A percentile compares a stretch with the other conserved stretches of the same genome.
Conservation (phyloP, 2,329 filamentous ascomycete genomes). For the Stachybotrys chartarum region DNA sequence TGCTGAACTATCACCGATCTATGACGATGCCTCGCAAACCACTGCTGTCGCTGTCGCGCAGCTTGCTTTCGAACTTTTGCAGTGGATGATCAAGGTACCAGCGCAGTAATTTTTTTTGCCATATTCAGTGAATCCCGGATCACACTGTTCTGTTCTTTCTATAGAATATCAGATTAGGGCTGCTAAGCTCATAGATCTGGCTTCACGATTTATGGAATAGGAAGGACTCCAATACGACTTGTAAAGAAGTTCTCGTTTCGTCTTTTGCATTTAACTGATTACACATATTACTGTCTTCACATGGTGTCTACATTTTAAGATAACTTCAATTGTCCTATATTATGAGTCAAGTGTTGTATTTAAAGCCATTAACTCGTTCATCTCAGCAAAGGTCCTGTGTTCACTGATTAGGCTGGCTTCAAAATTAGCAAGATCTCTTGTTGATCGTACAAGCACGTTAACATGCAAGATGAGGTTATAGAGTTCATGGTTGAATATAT, state of each 20-base stretch:
- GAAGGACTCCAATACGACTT: too few relatives aligned
- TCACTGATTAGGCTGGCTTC: background rate
- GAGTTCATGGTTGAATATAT: too few relatives aligned
- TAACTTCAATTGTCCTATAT: background rate
- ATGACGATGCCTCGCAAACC: conserved; percentile 69
- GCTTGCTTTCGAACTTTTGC: conserved; percentile 75
- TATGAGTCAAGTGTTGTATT: too few relatives aligned
- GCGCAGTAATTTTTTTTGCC: background rate
- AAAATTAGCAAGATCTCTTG: background rate
- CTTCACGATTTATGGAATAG: background rate
- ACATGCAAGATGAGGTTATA: background rate
- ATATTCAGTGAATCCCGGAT: background rate
- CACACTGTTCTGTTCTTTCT: background rate
- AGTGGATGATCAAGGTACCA: conserved; percentile 50
- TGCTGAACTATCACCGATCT: conserved; percentile 77
- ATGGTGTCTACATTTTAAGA: background rate
- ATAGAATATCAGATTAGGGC: background rate
- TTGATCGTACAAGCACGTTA: background rate
- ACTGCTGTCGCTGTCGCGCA: conserved; percentile 76
- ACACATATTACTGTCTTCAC: background rate
- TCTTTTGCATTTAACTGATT: background rate
- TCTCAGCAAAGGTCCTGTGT: background rate
- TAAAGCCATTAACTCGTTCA: background rate
- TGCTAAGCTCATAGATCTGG: background rate
- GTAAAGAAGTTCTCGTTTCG: too few relatives aligned